phyloP scores from a whole-genome alignment of 768 basidiomycete genomes.

The Phaeotremella fagi region DNA sequence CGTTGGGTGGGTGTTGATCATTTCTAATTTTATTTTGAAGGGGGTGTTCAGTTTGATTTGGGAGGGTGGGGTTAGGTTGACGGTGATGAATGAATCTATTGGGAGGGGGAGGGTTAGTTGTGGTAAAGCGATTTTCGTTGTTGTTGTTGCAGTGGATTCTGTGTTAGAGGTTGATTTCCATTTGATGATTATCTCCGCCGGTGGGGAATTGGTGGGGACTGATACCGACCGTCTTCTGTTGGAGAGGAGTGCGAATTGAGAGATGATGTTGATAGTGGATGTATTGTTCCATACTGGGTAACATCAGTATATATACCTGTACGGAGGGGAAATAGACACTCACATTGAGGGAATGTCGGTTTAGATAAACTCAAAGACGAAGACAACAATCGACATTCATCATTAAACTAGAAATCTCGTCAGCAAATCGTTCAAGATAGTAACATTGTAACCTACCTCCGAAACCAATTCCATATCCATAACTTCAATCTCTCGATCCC shows the following conservation, averaged over 20 bases:
- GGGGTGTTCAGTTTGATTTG: conserved; percentile 53
- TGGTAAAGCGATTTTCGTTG: conserved; percentile 60
- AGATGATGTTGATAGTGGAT: no score
- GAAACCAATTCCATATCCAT: conserved; percentile 10
- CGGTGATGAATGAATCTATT: conserved; percentile 55
- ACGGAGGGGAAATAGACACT: no score
- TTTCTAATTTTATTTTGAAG: conserved; percentile 50
- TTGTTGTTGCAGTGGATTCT: conserved; percentile 41
- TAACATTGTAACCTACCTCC: neutral
- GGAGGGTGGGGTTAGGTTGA: conserved; percentile 56
- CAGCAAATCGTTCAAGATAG: neutral
- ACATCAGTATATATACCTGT: no score
- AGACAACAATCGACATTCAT: conserved; percentile 3
- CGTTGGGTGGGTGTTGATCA: conserved; percentile 62
- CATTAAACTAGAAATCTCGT: neutral
- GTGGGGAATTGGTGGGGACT: neutral
- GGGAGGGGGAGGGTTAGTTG: conserved; percentile 60
- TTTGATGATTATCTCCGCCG: conserved; percentile 16
- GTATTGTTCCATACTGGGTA: no score
- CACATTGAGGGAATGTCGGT: conserved; percentile 4
- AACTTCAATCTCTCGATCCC: conserved; percentile 13
- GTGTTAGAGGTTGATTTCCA: conserved; percentile 24
- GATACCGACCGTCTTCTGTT: conserved; percentile 2
- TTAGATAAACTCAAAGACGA: conserved; percentile 2
- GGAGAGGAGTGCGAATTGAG: conserved; percentile 5